Evolutionary conservation across 768 basidiomycete genomes (phyloP), one percentile per base, ranked within the genome.

Genomic region (Nevesoporus exiguus): DNA sequence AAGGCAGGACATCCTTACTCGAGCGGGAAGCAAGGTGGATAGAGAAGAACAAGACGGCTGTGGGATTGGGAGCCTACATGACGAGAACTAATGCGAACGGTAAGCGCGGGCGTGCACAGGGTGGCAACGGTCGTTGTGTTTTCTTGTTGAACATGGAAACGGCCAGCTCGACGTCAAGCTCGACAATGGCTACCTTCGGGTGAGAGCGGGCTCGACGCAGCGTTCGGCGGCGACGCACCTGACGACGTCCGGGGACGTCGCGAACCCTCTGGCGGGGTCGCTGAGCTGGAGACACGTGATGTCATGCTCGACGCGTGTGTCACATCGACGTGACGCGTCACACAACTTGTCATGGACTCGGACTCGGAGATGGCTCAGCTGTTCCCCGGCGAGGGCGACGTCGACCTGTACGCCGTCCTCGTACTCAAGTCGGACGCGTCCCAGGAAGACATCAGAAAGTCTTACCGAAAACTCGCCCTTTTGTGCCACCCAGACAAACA

Each of bases 401-500:
- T 90, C 14, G 83, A 93, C 71, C 81, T 97, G 9, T 97, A 97
- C 66, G 77, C 76, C 0, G 82, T 93, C 6, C 82, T 97, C 19
- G 72, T 71, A 36, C 70, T 95, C 37, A 62, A 73, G 2, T 72
- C 72, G 1, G 73, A 77, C 51, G 83, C 89, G 17, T 81, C 77
- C 3, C 48, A 70, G 2, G 86, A 89, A 22, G 83, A 84, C 19
- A 86, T 98, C 65, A 86, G 84, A 68, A 89, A 87, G 60, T 80
- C 93, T 0, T 98, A 98, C 73, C 83, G 93, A 36, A 84, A 82
- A 57, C 80, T 85, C 30, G 95, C 94, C 5, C 83, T 98, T 27
- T 61, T 79, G 44, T 81, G 82, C 68, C 95, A 98, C 62, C 96
- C 96, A 7, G 96, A 99, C 75, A 98, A 97, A 66, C 89, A 93